phyloP scores from a whole-genome alignment of 2,329 filamentous ascomycete genomes.

The Trichoderma asperellum region DNA sequence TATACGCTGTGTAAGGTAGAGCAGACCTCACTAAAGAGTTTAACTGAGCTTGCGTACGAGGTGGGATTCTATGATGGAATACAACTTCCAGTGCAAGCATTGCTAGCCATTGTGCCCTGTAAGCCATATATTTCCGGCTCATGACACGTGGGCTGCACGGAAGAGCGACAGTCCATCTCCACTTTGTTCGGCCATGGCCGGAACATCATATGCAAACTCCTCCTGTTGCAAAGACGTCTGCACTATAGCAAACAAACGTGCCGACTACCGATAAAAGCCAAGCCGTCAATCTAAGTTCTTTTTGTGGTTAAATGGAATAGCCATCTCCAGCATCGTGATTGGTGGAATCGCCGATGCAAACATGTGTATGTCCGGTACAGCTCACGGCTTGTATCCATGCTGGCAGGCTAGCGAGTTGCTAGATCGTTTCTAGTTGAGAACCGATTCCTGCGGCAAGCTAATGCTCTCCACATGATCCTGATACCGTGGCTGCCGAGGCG shows the following conservation, averaged over 20 bases:
- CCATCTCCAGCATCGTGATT: neutral
- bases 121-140: neutral
- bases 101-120: neutral
- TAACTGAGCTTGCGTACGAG: neutral
- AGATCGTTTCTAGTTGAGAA: conserved; percentile 4
- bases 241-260: neutral
- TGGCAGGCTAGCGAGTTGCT: conserved; percentile 1
- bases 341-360: conserved; percentile 12
- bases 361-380: neutral
- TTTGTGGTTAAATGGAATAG: neutral
- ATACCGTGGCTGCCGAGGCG: neutral
- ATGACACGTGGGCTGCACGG: neutral
- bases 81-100: neutral
- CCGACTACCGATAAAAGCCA: neutral
- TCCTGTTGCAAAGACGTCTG: neutral
- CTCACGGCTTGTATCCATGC: neutral
- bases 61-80: neutral
- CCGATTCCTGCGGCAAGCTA: neutral
- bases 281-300: neutral
- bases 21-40: neutral
- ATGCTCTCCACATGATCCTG: conserved; percentile 7
- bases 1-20: neutral
- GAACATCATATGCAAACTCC: neutral
- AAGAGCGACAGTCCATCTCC: neutral
- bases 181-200: neutral